A percentile compares a stretch with the other conserved stretches of the same genome.
Evolutionary conservation across 2,329 filamentous ascomycete species (phyloP).

Genomic region (Podosphaera aphanis): DNA sequence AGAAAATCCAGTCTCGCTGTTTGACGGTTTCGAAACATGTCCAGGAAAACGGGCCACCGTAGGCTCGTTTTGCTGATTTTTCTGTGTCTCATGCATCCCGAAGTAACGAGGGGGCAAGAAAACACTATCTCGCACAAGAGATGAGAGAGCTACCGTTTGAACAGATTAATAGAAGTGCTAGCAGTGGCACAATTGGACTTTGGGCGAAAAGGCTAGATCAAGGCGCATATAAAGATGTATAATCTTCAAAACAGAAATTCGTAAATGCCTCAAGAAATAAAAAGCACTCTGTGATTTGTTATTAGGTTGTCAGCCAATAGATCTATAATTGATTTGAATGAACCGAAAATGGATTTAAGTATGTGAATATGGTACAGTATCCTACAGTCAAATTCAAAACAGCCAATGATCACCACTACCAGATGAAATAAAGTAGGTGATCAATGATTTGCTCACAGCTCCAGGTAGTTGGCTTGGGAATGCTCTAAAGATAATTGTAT

Average conservation of each 20-base stretch:
- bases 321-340: neutral
- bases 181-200: conserved; percentile 10
- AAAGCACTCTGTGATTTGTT: neutral
- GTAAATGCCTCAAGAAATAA: neutral
- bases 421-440: neutral
- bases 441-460: neutral
- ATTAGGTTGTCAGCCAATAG: neutral
- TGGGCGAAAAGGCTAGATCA: neutral
- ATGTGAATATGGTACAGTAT: neutral
- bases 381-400: neutral
- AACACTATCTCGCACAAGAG: conserved; percentile 58
- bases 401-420: neutral
- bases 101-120: conserved; percentile 65
- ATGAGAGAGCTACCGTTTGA: conserved; percentile 68
- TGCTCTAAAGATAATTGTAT: neutral
- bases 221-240: neutral
- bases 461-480: neutral
- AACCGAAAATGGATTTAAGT: neutral
- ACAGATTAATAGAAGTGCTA: conserved; percentile 26
- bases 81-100: conserved; percentile 75
- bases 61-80: conserved; percentile 33
- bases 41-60: conserved; percentile 39
- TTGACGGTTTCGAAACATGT: conserved; percentile 58
- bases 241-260: neutral
- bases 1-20: conserved; percentile 71